Evolutionary conservation across 306 rosid species (phyloP).

Genomic region (Luffa acutangula): DNA sequence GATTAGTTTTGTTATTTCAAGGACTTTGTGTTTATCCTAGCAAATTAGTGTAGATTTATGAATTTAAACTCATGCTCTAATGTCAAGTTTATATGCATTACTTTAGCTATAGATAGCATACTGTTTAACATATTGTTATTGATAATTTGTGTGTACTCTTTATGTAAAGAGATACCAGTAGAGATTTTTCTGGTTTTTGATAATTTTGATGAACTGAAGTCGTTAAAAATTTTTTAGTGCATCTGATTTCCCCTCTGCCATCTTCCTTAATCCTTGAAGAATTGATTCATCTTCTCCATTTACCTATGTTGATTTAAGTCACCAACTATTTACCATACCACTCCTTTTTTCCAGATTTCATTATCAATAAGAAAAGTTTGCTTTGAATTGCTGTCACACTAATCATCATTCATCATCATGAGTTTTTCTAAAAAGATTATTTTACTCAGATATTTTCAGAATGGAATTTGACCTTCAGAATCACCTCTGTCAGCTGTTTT

Average conservation of each 20-base stretch:
- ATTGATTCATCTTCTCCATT: background rate
- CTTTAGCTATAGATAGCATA: background rate
- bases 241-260: background rate
- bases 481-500: conserved; percentile 46
- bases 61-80: background rate
- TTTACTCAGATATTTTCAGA: background rate
- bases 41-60: background rate
- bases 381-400: background rate
- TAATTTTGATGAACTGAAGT: background rate
- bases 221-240: background rate
- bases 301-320: background rate
- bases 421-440: background rate
- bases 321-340: background rate
- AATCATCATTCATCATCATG: background rate
- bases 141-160: background rate
- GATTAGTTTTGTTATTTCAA: background rate
- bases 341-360: background rate
- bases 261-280: background rate
- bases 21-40: background rate
- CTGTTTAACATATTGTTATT: background rate
- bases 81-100: background rate
- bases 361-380: background rate
- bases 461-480: conserved; percentile 11
- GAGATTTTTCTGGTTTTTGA: background rate
- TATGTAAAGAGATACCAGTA: background rate